Base-by-base conservation (phyloP, 805 yeast species). In the Candida ortonii region DNA sequence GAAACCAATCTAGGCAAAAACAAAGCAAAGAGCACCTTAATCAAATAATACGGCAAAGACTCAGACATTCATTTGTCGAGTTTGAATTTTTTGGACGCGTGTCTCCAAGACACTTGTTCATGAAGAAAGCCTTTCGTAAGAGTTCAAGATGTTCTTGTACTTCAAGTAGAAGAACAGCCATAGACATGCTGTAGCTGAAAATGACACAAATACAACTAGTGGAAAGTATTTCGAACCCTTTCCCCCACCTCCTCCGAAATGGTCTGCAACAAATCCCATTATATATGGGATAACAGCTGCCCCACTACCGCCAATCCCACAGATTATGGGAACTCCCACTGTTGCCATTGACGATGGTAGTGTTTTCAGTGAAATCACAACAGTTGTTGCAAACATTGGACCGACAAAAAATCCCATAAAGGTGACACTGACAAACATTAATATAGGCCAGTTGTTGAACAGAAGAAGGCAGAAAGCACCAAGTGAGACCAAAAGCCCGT, bases 261-360 rank as follows among this genome's bases (percentile, higher is more conserved):
- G 39, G 39, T 63, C 61, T 20, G 70, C 53, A 6, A 68, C 43
- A 15, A 55, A 53, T 7, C 95, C 95, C 22, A 80, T 67, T 2
- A 76, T 34, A 43, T 77, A 81, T 1, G 94, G 93, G 6, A 84
- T 43, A 0, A 75, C 68, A 0, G 94, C 90, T n/a, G 83, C 84
- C 1, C 95, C 95, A 11, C 80, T 76, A 3, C 93, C 89, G 6
- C 94, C 95, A 40, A 84, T 53, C 0, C 93, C 88, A 36, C 88
- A 78, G 14, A 82, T 75, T 34, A 83, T 65, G 0, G 95, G 89
- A 7, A 86, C 70, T 1, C 87, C 89, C 12, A 76, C 59, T 7
- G 83, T 73, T 34, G 82, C 83, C 33, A 71, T 60, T 25, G 66
- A 68, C 17, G 62, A 57, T 0, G 95, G 95, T 26, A 86, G 55